Percentiles rank a stretch among this genome's conserved stretches.
These are phyloP conservation scores for Saccharomycopsis lassenensis DNA, from an alignment of 805 yeast genomes.

Conservation along the genomic window DNA sequence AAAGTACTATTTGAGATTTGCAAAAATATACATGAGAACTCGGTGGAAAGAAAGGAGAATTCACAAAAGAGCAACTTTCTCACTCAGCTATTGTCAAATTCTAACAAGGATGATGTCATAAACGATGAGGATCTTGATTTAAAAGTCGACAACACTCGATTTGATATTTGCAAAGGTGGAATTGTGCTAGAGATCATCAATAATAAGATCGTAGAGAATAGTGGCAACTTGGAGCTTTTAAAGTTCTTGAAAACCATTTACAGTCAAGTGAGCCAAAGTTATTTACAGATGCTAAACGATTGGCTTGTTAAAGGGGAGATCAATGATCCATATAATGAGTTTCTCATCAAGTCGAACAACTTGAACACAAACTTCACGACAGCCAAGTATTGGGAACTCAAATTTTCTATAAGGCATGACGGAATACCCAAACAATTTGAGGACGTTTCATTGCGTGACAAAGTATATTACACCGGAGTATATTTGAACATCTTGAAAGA, in stretches of 20 bases:
- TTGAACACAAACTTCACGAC: background rate
- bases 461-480: constrained; percentile 75
- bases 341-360: constrained; percentile 45
- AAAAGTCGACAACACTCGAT: constrained; percentile 39
- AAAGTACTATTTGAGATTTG: constrained; percentile 49
- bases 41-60: constrained; percentile 27
- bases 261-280: constrained; percentile 48
- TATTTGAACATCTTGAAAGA: constrained; percentile 60
- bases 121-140: constrained; percentile 30
- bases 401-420: constrained; percentile 62
- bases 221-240: constrained; percentile 54
- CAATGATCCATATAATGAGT: constrained; percentile 74
- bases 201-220: constrained; percentile 38
- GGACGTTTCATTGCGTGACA: constrained; percentile 41
- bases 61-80: too few relatives aligned
- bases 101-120: constrained; percentile 25
- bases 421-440: constrained; percentile 62
- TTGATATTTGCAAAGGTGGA: constrained; percentile 68
- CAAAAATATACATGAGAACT: constrained; percentile 39
- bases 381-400: constrained; percentile 64
- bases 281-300: constrained; percentile 54
- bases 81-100: too few relatives aligned
- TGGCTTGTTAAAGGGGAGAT: constrained; percentile 74
- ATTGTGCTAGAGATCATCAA: constrained; percentile 54
- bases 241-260: constrained; percentile 44